Base-by-base conservation (phyloP, 805 yeast genomes). In the Yarrowia porcina region DNA sequence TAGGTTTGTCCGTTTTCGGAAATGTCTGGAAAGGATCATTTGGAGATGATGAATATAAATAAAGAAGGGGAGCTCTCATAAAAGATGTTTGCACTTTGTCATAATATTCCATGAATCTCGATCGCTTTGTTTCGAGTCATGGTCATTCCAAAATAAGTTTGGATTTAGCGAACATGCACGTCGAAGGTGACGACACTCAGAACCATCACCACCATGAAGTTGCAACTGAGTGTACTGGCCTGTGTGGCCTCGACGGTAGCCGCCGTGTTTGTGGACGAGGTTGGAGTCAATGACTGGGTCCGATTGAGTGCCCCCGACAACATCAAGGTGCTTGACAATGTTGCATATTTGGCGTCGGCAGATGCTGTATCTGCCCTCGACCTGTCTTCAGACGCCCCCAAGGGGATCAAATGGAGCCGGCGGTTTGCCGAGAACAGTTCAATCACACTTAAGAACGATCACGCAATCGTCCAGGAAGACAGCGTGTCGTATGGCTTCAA, bases 221-320 rank as follows among this genome's bases (percentile, higher is more conserved):
- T 52, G 17, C 59, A 52, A 25, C 33, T 25, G 44, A 52, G 59
- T 27, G 44, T 52, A 10, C 25, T 52, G 59, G 59, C 44, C 27
- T 17, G 39, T 27, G 33, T 52, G 44, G 59, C 33, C 6, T 23
- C 59, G 33, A 21, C 44, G 20, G 64, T 54, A 4, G 45, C 35
- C 18, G 64, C 62, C 18, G 62, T 61, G 12, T 61, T 32, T 23
- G 32, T 52, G 27, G 64, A 61, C 41, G 64, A 61, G 49, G 64
- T 45, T n/a, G 64, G 64, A 1, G 42, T 61, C 62, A 52, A 54
- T 12, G 64, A 61, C 25, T 61, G 64, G 64, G 28, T 41, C 2
- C 35, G 61, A 39, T 10, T 41, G 10, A 12, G 38, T 10, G 47
- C 49, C 28, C 61, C 61, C 36, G 17, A 52, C 6, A 17, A 13